Evolutionary conservation across 2,329 filamentous ascomycete genomes (phyloP).

Genomic region (Monosporascus sp.): DNA sequence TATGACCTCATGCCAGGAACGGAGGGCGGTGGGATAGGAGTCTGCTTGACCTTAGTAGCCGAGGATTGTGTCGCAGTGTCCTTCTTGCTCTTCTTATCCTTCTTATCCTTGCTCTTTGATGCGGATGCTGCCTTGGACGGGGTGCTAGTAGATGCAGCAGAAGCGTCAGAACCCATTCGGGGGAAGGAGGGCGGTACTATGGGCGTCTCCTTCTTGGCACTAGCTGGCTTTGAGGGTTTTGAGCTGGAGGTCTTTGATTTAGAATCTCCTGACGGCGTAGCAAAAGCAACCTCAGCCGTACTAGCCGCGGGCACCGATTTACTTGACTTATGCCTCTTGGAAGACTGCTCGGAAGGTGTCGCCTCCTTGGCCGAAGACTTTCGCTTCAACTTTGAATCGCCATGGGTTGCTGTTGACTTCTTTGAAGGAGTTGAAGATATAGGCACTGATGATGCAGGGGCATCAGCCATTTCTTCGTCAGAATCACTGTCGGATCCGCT

Average conservation of each 20-base stretch:
- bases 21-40: slow-evolving; percentile 20
- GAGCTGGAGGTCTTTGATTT: neutral
- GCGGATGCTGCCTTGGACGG: slow-evolving; percentile 15
- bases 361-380: slow-evolving; percentile 23
- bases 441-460: slow-evolving; percentile 23
- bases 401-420: slow-evolving; percentile 13
- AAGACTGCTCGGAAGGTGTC: slow-evolving; percentile 13
- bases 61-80: slow-evolving; percentile 1
- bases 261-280: neutral
- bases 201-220: slow-evolving; percentile 28
- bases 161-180: slow-evolving; percentile 12
- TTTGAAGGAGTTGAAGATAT: slow-evolving; percentile 16
- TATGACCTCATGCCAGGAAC: slow-evolving; percentile 21
- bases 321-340: slow-evolving; percentile 25
- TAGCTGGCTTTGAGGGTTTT: slow-evolving; percentile 1
- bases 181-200: slow-evolving; percentile 25
- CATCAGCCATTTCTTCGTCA: slow-evolving; percentile 40
- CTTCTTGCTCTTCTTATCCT: slow-evolving; percentile 5
- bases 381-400: slow-evolving; percentile 29
- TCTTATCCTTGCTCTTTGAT: slow-evolving; percentile 22
- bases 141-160: slow-evolving; percentile 19
- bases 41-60: slow-evolving; percentile 13
- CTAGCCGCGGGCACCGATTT: neutral
- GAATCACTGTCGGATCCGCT: slow-evolving; percentile 39
- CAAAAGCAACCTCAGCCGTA: neutral